Conservation (phyloP, 2,329 filamentous ascomycete genomes). For the Calonectria honghensis region DNA sequence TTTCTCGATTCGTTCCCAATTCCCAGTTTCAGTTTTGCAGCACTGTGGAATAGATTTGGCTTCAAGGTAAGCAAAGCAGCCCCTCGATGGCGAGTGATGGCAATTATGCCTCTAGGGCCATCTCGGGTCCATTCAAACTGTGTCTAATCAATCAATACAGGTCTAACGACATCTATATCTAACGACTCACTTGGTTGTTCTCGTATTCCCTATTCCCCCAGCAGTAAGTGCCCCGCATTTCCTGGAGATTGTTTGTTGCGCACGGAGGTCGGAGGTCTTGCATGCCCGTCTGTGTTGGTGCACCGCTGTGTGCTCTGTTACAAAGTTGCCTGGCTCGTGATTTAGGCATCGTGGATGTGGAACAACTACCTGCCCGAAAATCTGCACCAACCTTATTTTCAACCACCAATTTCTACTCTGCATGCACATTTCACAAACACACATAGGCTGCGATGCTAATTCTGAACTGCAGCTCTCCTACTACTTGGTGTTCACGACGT, state of each 20-base stretch:
- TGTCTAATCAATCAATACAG: slow-evolving; percentile 44
- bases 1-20: slow-evolving; percentile 60
- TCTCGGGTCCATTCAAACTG: not conserved
- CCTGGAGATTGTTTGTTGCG: not conserved
- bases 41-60: slow-evolving; percentile 55
- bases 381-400: slow-evolving; percentile 38
- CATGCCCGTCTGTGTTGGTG: not conserved
- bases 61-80: slow-evolving; percentile 50
- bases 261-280: not conserved
- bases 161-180: slow-evolving; percentile 53
- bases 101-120: not conserved
- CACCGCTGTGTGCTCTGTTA: slow-evolving; percentile 6
- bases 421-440: not conserved
- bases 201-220: slow-evolving; percentile 47
- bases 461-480: slow-evolving; percentile 48
- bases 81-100: not conserved
- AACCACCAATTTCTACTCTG: slow-evolving; percentile 21
- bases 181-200: slow-evolving; percentile 55
- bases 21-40: slow-evolving; percentile 55
- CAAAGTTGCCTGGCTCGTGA: slow-evolving; percentile 26
- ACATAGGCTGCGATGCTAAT: slow-evolving; percentile 43
- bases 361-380: slow-evolving; percentile 35
- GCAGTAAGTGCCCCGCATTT: slow-evolving; percentile 46
- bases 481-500: slow-evolving; percentile 55
- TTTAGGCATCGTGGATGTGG: slow-evolving; percentile 24